A percentile compares a stretch with the other conserved stretches of the same genome.
These are phyloP conservation scores for Beta lomatogona DNA, from an alignment of 179 eudicot species.

Conservation along the genomic window DNA sequence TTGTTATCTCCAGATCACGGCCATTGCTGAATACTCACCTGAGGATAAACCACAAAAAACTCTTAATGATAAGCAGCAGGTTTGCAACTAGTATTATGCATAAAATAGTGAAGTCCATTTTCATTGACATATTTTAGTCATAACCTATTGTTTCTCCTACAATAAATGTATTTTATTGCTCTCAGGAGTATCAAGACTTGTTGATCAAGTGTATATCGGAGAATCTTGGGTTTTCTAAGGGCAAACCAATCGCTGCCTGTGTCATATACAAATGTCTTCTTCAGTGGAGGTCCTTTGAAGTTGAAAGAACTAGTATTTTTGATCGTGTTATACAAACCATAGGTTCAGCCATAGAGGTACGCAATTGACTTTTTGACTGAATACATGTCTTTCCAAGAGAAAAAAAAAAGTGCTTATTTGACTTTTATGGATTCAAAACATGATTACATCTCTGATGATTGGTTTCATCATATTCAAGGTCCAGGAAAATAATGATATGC, in stretches of 20 bases:
- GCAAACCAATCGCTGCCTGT: slow-evolving; percentile 91
- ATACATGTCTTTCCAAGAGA: neutral
- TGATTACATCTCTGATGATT: slow-evolving; percentile 20
- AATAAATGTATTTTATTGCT: slow-evolving; percentile 9
- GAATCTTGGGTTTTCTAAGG: slow-evolving; percentile 87
- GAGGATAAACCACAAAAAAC: slow-evolving; percentile 95
- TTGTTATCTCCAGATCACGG: slow-evolving; percentile 44
- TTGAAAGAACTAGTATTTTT: slow-evolving; percentile 85
- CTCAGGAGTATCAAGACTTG: slow-evolving; percentile 92
- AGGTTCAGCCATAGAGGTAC: slow-evolving; percentile 86
- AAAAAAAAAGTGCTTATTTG: neutral
- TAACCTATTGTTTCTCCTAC: neutral
- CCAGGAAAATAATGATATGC: slow-evolving; percentile 74
- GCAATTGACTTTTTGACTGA: neutral
- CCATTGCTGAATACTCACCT: slow-evolving; percentile 52
- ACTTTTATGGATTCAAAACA: neutral
- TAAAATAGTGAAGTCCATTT: slow-evolving; percentile 11
- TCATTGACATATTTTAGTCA: neutral
- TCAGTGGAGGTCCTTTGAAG: slow-evolving; percentile 99
- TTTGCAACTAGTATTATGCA: slow-evolving; percentile 34
- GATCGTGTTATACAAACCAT: slow-evolving; percentile 89
- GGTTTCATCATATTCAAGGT: slow-evolving; percentile 53
- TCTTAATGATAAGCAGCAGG: slow-evolving; percentile 96
- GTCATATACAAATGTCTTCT: slow-evolving; percentile 91
- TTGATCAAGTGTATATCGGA: slow-evolving; percentile 84